Evolutionary conservation across 2,329 filamentous ascomycete genomes (phyloP), one percentile per base, ranked within the genome.

Genomic region (Colletotrichum caudatum): DNA sequence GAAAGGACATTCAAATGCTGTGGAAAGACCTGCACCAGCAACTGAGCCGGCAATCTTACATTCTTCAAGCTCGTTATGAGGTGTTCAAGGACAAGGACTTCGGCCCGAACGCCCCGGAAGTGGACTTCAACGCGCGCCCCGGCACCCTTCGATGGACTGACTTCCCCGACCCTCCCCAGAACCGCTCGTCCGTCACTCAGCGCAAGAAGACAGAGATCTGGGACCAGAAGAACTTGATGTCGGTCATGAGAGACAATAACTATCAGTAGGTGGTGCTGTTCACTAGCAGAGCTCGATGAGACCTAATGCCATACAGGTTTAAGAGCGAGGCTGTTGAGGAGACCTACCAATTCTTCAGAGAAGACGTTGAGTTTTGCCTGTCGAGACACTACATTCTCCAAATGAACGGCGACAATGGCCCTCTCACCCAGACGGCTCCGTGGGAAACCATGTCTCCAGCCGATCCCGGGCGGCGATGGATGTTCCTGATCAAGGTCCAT

Each of bases 61-160:
- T 89, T 33, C 73, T 91, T 7, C 86, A 89, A 72, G 76, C 83
- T n/a, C 83, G 85, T 14, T 90, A 89, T 75, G 85, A 90, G 64
- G 79, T 91, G 2, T 77, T 82, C 26, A 82, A 81, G 60, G 82
- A 87, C 39, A 78, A 78, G 5, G 84, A 88, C 71, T 84, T 89
- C 75, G 84, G 84, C 26, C 78, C 78, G 14, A 76, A 77, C 1
- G 72, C 78, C 0, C 70, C 78, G 2, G 70, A 71, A 46, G 75
- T 77, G 67, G 81, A 86, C 50, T 81, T 86, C 51, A 84, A 87
- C 71, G 75, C 79, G 7, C 77, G 80, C 0, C 80, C 81, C 0
- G 88, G 87, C 23, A 84, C 85, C 4, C 77, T 91, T 69, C 81
- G 86, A 56, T 92, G 88, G 88, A 85, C 82, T 7, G 89, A 91